Evolutionary conservation across 768 basidiomycete genomes (phyloP).

Genomic region (Lentinula aciculospora): DNA sequence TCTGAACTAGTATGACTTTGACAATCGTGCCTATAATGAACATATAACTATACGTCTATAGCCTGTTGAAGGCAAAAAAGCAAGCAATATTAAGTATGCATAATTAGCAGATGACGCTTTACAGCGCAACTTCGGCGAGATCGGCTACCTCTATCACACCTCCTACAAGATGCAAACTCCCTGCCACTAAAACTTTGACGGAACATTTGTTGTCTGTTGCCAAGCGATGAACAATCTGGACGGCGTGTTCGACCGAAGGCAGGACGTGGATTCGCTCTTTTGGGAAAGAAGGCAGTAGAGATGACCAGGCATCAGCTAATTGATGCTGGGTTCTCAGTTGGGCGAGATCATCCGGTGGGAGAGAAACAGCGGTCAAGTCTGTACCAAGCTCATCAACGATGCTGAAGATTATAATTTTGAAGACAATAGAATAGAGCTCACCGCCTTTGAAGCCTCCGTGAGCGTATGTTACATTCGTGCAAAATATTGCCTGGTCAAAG

Average conservation of each 20-base stretch:
- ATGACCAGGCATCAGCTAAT: slow-evolving; percentile 69
- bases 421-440: slow-evolving; percentile 25
- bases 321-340: slow-evolving; percentile 72
- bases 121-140: slow-evolving; percentile 64
- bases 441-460: slow-evolving; percentile 90
- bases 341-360: slow-evolving; percentile 55
- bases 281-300: slow-evolving; percentile 58
- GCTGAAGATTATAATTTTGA: too few species aligned
- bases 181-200: slow-evolving; percentile 75
- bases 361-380: slow-evolving; percentile 77
- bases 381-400: too few species aligned
- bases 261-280: slow-evolving; percentile 65
- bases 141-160: slow-evolving; percentile 91
- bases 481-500: slow-evolving; percentile 89
- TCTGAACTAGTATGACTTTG: background rate
- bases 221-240: slow-evolving; percentile 55
- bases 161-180: slow-evolving; percentile 91
- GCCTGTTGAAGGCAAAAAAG: slow-evolving; percentile 40
- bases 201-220: slow-evolving; percentile 19
- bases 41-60: too few species aligned
- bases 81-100: too few species aligned
- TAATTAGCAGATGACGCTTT: too few species aligned
- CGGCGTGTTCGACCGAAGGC: slow-evolving; percentile 85
- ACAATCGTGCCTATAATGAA: too few species aligned
- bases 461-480: slow-evolving; percentile 91